These are phyloP conservation scores for Solanum hybrid DNA, from an alignment of 305 asterid species.

Conservation along the genomic window DNA sequence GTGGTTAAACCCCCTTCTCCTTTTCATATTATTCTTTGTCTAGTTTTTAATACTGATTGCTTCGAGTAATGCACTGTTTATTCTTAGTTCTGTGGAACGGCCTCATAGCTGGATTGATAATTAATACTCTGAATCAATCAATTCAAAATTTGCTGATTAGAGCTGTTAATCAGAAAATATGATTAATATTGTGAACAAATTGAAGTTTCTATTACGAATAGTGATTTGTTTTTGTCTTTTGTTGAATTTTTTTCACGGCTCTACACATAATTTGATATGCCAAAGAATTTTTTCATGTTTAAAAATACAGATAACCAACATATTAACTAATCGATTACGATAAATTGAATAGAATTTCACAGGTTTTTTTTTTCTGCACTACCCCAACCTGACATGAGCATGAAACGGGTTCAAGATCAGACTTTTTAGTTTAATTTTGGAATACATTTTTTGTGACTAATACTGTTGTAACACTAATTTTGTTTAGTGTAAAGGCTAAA, in stretches of 20 bases:
- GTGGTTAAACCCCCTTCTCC: neutral
- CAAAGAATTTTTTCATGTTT: neutral
- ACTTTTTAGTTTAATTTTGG: neutral
- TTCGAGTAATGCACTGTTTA: neutral
- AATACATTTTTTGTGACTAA: neutral
- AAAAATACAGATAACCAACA: neutral
- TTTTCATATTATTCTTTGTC: neutral
- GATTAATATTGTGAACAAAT: neutral
- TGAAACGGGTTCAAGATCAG: neutral
- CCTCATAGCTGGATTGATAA: neutral
- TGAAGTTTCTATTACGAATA: neutral
- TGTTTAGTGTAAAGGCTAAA: neutral
- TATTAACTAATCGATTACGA: neutral
- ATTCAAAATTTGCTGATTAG: neutral
- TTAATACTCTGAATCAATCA: neutral
- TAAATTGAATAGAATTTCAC: neutral
- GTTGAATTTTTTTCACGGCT: neutral
- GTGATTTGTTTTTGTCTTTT: neutral
- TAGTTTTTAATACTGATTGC: neutral
- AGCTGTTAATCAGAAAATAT: neutral
- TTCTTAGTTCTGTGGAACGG: neutral
- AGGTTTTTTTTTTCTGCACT: neutral
- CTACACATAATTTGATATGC: neutral
- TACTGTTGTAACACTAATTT: neutral
- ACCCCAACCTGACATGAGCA: neutral